Conservation (phyloP, 352 stramenopile species). For the Blastocystis sp. region DNA sequence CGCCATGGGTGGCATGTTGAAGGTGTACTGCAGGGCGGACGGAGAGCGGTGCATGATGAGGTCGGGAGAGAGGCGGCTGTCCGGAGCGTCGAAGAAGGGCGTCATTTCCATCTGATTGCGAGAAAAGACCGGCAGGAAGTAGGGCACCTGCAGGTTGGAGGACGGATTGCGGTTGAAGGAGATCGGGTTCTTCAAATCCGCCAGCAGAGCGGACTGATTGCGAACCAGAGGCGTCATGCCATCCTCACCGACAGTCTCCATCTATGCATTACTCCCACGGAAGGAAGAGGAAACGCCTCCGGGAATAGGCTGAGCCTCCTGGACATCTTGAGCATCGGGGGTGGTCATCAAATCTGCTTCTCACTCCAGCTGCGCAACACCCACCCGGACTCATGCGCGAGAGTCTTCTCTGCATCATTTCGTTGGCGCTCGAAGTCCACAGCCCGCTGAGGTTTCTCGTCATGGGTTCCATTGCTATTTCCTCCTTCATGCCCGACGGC, state of each 20-base stretch:
- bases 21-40: not conserved
- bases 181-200: constrained; percentile 10
- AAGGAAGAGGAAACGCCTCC: not conserved
- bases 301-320: not conserved
- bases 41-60: not conserved
- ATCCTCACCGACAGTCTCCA: not conserved
- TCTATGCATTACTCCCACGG: not conserved
- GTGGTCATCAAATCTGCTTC: not conserved
- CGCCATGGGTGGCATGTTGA: not conserved
- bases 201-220: not conserved
- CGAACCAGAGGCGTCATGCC: not conserved
- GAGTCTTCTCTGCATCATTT: constrained; percentile 5
- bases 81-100: not conserved
- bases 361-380: not conserved
- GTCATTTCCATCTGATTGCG: not conserved
- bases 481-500: not conserved
- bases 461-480: constrained; percentile 6
- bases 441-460: not conserved
- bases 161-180: constrained; percentile 12
- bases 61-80: not conserved
- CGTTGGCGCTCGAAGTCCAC: not conserved
- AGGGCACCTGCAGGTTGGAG: constrained; percentile 17
- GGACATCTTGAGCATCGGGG: not conserved
- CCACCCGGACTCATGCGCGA: constrained; percentile 11
- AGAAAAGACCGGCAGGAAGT: not conserved